A percentile compares a stretch with the other conserved stretches of the same genome.
Evolutionary conservation across 73 alveolate genomes (phyloP).

Genomic region (Paramecium biaurelia): DNA sequence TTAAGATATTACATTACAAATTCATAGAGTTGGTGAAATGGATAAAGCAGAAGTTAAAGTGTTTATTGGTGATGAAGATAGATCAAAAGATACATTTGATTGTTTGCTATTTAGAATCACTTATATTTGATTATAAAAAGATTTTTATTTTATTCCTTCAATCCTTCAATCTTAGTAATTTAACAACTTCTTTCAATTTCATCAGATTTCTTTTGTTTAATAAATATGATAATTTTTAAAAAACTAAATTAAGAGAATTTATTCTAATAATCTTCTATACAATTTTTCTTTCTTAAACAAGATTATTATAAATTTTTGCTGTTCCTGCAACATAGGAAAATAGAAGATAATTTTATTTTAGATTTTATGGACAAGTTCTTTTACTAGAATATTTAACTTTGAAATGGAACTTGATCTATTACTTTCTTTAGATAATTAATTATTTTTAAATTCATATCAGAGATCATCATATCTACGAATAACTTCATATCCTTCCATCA

Average conservation of each 20-base stretch:
- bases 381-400: background rate
- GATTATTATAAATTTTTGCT: too few species aligned
- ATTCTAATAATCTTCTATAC: too few species aligned
- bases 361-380: background rate
- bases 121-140: background rate
- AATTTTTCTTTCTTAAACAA: too few species aligned
- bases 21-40: background rate
- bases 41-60: constrained; percentile 41
- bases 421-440: background rate
- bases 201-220: too few species aligned
- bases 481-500: background rate
- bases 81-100: constrained; percentile 50
- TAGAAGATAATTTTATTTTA: background rate
- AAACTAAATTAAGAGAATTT: too few species aligned
- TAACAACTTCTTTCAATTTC: too few species aligned
- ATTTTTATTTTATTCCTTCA: too few species aligned
- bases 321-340: too few species aligned
- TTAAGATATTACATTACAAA: background rate
- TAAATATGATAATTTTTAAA: too few species aligned
- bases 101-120: constrained; percentile 45
- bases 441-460: background rate
- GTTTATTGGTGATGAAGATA: constrained; percentile 40
- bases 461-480: constrained; percentile 9
- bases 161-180: too few species aligned
- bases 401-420: background rate